A percentile compares a stretch with the other conserved stretches of the same genome.
Evolutionary conservation across 2,329 filamentous ascomycete genomes (phyloP).

Genomic region (Coniochaeta hoffmannii): DNA sequence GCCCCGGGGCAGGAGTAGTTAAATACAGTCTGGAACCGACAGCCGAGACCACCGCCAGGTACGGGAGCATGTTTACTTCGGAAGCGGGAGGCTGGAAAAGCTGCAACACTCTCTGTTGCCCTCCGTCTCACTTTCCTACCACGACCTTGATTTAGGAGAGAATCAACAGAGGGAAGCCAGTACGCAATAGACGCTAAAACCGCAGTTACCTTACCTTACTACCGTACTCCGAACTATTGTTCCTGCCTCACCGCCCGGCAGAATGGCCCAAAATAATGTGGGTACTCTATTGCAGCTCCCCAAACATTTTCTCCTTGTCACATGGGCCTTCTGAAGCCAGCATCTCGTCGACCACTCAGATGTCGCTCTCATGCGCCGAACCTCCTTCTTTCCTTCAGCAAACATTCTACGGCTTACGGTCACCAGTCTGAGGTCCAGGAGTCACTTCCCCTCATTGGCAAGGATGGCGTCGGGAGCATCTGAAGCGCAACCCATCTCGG

Average conservation of each 20-base stretch:
- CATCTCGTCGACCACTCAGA: neutral
- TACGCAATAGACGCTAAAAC: neutral
- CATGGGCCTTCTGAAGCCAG: neutral
- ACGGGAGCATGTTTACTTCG: too few relatives aligned
- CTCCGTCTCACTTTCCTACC: too few relatives aligned
- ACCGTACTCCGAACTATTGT: neutral
- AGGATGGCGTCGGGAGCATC: slow-evolving; percentile 3
- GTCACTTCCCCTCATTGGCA: neutral
- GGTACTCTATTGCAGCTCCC: neutral
- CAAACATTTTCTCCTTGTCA: slow-evolving; percentile 1
- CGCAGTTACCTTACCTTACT: neutral
- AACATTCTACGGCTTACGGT: neutral
- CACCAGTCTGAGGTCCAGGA: neutral
- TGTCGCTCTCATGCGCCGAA: neutral
- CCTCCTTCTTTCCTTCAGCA: neutral
- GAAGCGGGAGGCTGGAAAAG: too few relatives aligned
- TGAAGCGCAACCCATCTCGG: slow-evolving; percentile 11
- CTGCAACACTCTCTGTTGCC: too few relatives aligned
- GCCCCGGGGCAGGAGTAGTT: too few relatives aligned
- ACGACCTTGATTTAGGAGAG: too few relatives aligned
- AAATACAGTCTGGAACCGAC: too few relatives aligned
- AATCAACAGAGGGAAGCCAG: too few relatives aligned
- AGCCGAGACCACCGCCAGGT: too few relatives aligned
- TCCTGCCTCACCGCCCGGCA: neutral
- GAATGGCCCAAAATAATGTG: neutral